phyloP scores from a whole-genome alignment of 371 early-diverging fungal species.

The Nematocida ironsii region DNA sequence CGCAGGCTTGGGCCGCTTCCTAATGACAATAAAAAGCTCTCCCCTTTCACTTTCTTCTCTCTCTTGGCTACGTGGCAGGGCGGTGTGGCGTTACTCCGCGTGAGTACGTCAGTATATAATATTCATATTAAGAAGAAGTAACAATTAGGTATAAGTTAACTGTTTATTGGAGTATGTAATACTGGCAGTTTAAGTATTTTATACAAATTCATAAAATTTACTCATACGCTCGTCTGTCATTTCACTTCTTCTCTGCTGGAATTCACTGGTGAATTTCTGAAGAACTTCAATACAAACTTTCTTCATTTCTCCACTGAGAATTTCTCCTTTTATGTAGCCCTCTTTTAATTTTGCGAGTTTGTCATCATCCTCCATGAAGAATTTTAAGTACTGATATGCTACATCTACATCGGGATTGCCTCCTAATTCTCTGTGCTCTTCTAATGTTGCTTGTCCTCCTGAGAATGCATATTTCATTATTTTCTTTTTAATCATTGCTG shows the following conservation, averaged over 20 bases:
- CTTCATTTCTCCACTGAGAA: slow-evolving; percentile 88
- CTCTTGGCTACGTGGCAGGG: too few species aligned
- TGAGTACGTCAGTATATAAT: too few species aligned
- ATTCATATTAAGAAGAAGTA: too few species aligned
- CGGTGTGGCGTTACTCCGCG: too few species aligned
- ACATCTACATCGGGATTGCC: slow-evolving; percentile 95
- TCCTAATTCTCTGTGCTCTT: slow-evolving; percentile 81
- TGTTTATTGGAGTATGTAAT: too few species aligned
- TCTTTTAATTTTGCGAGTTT: slow-evolving; percentile 73
- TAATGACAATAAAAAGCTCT: too few species aligned
- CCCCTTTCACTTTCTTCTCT: too few species aligned
- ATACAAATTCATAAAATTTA: slow-evolving; percentile 3
- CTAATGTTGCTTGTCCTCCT: slow-evolving; percentile 86
- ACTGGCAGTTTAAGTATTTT: too few species aligned
- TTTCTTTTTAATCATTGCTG: slow-evolving; percentile 91
- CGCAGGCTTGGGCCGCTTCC: too few species aligned
- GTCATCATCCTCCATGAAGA: slow-evolving; percentile 91
- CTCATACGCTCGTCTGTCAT: slow-evolving; percentile 62
- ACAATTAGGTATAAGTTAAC: too few species aligned
- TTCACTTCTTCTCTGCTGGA: slow-evolving; percentile 76
- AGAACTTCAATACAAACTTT: slow-evolving; percentile 81
- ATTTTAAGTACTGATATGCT: slow-evolving; percentile 86
- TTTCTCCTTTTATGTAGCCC: slow-evolving; percentile 79
- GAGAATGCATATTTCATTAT: slow-evolving; percentile 92
- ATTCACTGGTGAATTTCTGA: slow-evolving; percentile 76